Conservation (phyloP, 83 land plant genomes). For the Thuja plicata region DNA sequence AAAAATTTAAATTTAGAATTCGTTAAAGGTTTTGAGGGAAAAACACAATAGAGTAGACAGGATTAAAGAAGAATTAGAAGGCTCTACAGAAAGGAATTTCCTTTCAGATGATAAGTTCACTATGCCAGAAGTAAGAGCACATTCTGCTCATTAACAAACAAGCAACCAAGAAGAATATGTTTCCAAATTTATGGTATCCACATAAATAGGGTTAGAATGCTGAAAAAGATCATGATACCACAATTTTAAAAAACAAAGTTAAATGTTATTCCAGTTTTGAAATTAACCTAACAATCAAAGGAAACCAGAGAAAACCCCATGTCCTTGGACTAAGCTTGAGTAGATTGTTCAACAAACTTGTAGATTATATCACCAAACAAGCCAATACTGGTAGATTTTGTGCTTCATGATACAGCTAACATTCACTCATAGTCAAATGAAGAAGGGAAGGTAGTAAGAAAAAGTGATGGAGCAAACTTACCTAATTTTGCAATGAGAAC, state of each 20-base stretch:
- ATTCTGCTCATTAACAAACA: background rate
- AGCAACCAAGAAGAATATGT: background rate
- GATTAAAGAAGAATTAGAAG: background rate
- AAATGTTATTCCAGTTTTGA: background rate
- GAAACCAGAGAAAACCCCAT: background rate
- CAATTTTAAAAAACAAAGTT: background rate
- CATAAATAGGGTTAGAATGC: background rate
- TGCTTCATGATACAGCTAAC: background rate
- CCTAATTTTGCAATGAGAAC: constrained; percentile 46
- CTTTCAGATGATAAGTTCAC: background rate
- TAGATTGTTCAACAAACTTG: background rate
- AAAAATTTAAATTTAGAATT: background rate
- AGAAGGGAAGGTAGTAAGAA: background rate
- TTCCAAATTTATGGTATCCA: background rate
- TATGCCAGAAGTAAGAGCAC: background rate
- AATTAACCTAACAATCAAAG: background rate
- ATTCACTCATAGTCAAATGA: background rate
- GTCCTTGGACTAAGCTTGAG: background rate
- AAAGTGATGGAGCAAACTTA: constrained; percentile 20
- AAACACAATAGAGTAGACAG: background rate
- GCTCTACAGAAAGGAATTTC: background rate
- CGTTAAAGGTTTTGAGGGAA: background rate
- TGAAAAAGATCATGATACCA: background rate
- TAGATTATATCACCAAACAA: background rate
- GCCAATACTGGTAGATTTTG: background rate